Evolutionary conservation across 257 asterid genomes (phyloP).

Genomic region (Marsdenia floribunda): DNA sequence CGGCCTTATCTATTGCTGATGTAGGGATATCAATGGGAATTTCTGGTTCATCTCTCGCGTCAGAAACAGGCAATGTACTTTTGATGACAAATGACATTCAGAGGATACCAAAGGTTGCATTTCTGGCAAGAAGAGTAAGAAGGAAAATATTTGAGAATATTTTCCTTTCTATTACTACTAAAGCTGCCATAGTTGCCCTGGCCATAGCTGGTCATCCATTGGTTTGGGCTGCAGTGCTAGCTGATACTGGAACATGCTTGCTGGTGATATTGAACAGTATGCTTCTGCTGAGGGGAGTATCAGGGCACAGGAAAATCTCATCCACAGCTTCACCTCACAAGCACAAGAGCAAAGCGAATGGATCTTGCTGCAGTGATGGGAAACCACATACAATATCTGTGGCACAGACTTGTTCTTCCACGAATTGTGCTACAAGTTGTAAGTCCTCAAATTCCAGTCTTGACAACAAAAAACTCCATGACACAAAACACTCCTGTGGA

Average conservation of each 20-base stretch:
- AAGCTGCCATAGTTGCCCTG: slow-evolving; percentile 53
- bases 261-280: slow-evolving; percentile 80
- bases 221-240: slow-evolving; percentile 84
- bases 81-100: slow-evolving; percentile 81
- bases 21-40: slow-evolving; percentile 91
- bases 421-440: slow-evolving; percentile 8
- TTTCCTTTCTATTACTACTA: slow-evolving; percentile 41
- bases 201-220: slow-evolving; percentile 85
- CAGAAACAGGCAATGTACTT: slow-evolving; percentile 63
- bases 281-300: slow-evolving; percentile 42
- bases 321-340: slow-evolving; percentile 11
- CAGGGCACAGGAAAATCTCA: slow-evolving; percentile 13
- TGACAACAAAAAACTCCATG: slow-evolving; percentile 5
- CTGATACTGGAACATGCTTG: slow-evolving; percentile 79
- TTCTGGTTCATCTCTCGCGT: slow-evolving; percentile 78
- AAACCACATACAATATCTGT: slow-evolving; percentile 21
- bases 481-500: slow-evolving; percentile 15
- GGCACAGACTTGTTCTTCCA: slow-evolving; percentile 19
- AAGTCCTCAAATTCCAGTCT: slow-evolving; percentile 11
- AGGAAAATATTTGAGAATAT: slow-evolving; percentile 65
- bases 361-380: slow-evolving; percentile 20
- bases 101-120: slow-evolving; percentile 49
- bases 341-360: background rate
- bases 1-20: slow-evolving; percentile 74
- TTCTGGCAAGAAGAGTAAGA: slow-evolving; percentile 43